phyloP scores from a whole-genome alignment of 2,329 filamentous ascomycete genomes.

The Simplicillium aogashimaense region DNA sequence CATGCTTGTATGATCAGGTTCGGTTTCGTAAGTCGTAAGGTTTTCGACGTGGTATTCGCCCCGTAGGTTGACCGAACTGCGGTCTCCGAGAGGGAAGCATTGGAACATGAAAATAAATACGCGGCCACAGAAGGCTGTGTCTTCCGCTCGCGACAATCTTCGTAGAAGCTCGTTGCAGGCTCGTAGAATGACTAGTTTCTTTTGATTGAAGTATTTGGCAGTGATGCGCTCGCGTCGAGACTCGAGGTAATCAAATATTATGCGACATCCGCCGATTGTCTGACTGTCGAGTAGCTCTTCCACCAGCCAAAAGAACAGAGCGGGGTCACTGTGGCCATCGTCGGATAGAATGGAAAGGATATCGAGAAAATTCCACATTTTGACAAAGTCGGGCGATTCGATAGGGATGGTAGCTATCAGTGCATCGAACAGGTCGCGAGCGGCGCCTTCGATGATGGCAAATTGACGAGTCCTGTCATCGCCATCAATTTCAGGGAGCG shows the following conservation, averaged over 20 bases:
- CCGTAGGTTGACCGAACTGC: slow-evolving; percentile 91
- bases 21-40: slow-evolving; percentile 66
- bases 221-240: slow-evolving; percentile 84
- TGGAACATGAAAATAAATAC: slow-evolving; percentile 99
- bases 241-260: slow-evolving; percentile 90
- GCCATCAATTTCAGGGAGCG: slow-evolving; percentile 18
- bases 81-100: slow-evolving; percentile 91
- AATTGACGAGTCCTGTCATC: slow-evolving; percentile 39
- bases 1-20: slow-evolving; percentile 36
- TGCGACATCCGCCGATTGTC: slow-evolving; percentile 82
- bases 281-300: slow-evolving; percentile 95
- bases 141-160: slow-evolving; percentile 86
- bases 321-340: slow-evolving; percentile 65
- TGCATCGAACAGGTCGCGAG: slow-evolving; percentile 69
- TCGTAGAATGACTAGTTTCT: slow-evolving; percentile 80
- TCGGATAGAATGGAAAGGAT: slow-evolving; percentile 84
- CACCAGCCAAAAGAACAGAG: slow-evolving; percentile 78
- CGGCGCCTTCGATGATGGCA: slow-evolving; percentile 73
- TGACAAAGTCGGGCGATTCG: slow-evolving; percentile 66
- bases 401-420: slow-evolving; percentile 69
- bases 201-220: slow-evolving; percentile 68
- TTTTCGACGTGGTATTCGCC: slow-evolving; percentile 97
- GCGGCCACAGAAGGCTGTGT: slow-evolving; percentile 92
- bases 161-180: slow-evolving; percentile 94
- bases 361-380: slow-evolving; percentile 90